Evolutionary conservation across 2,329 filamentous ascomycete genomes (phyloP).

Genomic region (Curvularia hawaiiensis): DNA sequence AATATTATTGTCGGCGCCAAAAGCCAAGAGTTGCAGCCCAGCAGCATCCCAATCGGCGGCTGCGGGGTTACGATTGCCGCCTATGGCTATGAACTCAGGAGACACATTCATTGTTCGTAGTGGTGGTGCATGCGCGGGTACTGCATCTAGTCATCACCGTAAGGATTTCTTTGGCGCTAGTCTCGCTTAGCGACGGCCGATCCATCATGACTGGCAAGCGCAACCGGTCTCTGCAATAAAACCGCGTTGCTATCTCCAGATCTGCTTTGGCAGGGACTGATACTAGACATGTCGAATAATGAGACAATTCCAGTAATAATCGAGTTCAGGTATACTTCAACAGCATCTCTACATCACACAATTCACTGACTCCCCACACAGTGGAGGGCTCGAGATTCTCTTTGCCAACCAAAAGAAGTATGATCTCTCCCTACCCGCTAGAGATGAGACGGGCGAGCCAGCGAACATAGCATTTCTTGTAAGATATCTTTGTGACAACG

Average conservation of each 20-base stretch:
- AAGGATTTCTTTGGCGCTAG: slow-evolving; percentile 41
- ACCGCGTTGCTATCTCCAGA: not conserved
- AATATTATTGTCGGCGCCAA: slow-evolving; percentile 86
- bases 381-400: slow-evolving; percentile 92
- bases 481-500: slow-evolving; percentile 74
- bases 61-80: slow-evolving; percentile 87
- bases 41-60: slow-evolving; percentile 84
- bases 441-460: slow-evolving; percentile 62
- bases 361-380: slow-evolving; percentile 28
- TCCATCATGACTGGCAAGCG: slow-evolving; percentile 10
- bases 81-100: slow-evolving; percentile 69
- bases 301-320: slow-evolving; percentile 65
- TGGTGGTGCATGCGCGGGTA: slow-evolving; percentile 20
- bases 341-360: not conserved
- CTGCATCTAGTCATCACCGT: slow-evolving; percentile 27
- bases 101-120: slow-evolving; percentile 37
- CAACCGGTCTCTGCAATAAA: slow-evolving; percentile 2
- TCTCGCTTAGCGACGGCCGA: slow-evolving; percentile 29
- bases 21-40: slow-evolving; percentile 73
- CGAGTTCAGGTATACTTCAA: slow-evolving; percentile 69
- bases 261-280: slow-evolving; percentile 4
- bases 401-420: slow-evolving; percentile 84
- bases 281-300: slow-evolving; percentile 29
- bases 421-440: slow-evolving; percentile 69
- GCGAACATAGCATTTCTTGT: slow-evolving; percentile 79